These are phyloP conservation scores for Megacollybia marginata DNA, from an alignment of 768 basidiomycete genomes.

Conservation along the genomic window DNA sequence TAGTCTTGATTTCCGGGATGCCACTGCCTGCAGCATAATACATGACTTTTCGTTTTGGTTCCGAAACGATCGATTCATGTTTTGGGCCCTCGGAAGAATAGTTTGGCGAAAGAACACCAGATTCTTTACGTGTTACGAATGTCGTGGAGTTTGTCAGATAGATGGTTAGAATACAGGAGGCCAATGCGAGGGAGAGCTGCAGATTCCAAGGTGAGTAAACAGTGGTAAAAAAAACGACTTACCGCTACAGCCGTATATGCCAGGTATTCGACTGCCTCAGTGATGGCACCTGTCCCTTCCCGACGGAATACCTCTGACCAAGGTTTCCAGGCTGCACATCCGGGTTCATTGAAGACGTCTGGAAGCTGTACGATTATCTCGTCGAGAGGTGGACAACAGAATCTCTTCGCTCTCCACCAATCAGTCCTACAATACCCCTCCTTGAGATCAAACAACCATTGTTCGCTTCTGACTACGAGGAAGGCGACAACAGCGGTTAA, in stretches of 20 bases:
- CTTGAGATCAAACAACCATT: constrained; percentile 87
- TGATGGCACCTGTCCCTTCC: constrained; percentile 24
- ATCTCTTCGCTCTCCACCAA: constrained; percentile 71
- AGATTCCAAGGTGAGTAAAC: not conserved
- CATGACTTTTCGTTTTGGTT: constrained; percentile 56
- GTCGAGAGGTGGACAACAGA: constrained; percentile 61
- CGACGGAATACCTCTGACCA: constrained; percentile 60
- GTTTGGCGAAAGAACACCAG: constrained; percentile 51
- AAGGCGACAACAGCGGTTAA: constrained; percentile 83
- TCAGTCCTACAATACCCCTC: constrained; percentile 73
- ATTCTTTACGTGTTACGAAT: constrained; percentile 86
- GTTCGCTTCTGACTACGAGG: constrained; percentile 77
- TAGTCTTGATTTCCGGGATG: constrained; percentile 95
- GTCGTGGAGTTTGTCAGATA: constrained; percentile 83
- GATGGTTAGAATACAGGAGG: constrained; percentile 77
- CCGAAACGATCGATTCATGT: constrained; percentile 14
- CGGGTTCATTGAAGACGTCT: constrained; percentile 17
- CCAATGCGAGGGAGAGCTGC: constrained; percentile 66
- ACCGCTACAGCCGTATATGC: constrained; percentile 77
- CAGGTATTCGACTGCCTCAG: constrained; percentile 52
- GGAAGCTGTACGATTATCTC: constrained; percentile 9
- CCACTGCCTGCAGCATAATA: constrained; percentile 95
- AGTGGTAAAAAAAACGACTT: constrained; percentile 21
- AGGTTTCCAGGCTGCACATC: constrained; percentile 63
- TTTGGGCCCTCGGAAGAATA: constrained; percentile 25